Base-by-base conservation (phyloP, 202 grass and related monocot genomes). In the Setaria italica region DNA sequence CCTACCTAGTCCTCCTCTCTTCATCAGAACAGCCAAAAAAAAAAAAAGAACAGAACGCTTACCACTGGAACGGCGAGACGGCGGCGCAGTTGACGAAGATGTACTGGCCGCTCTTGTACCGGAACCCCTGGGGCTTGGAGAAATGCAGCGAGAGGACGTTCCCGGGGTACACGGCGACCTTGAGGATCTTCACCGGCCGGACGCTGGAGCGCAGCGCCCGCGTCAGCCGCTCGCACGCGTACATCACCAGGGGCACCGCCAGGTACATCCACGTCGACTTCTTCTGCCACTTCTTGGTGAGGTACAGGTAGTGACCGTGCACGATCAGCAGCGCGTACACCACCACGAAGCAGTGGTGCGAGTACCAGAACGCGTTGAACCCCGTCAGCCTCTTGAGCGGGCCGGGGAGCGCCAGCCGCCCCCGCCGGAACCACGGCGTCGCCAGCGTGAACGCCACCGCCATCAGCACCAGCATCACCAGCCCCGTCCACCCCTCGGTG, bases 211-310 rank as follows among this genome's bases (percentile, higher is more conserved):
- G 32, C 0, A 99, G 72, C 32, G 97, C 93, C 2, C 97, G 57
- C 0, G 85, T 92, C 10, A 99, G 84, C 15, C 97, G 48, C 80
- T 99, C 97, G 49, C 90, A 51, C 2, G 88, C 94, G 87, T 96
- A 99, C 55, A 96, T 4, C 15, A 79, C 48, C 81, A 99, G 29
- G 11, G 97, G 97, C 42, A 96, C 65, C 21, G 91, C 82, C 30
- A 99, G 76, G 76, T 99, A 99, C 93, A 99, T 99, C 97, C 97
- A 99, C 37, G 97, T 99, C 62, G 96, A 62, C 79, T 94, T 99
- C 90, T 96, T 94, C 50, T 96, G 80, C 96, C 96, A 99, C 73
- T 90, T 45, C 3, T 88, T 41, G 1, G 88, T 69, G 49, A 98
- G 91, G 83, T 92, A 98, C 51, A 98, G 89, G 67, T 72, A 95